Base-by-base conservation (phyloP, 768 basidiomycete species). In the Mycena floridula region DNA sequence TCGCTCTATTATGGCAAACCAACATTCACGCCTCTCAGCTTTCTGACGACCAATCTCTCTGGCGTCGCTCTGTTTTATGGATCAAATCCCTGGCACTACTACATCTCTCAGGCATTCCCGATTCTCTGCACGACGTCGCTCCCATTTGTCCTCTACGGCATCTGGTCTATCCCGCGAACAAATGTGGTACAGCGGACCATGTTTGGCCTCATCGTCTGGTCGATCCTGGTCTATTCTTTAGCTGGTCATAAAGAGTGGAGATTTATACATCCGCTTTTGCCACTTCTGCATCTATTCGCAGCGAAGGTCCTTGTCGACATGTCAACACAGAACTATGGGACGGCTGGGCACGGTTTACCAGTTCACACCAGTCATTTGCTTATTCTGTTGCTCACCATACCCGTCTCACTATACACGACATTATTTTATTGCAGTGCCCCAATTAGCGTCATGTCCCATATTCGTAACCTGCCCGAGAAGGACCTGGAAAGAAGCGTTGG, bases 191-290 rank as follows among this genome's bases (percentile, higher is more conserved):
- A 73, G 21, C 62, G 53, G 35, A 68, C 64, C 16, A 70, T 91
- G 56, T 60, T 80, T 0, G 65, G 62, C 3, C 63, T 71, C 21
- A 52, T 85, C 2, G 49, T 66, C 16, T 90, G 87, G 84, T 81
- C 85, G 0, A 59, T 83, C 24, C 54, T 57, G 2, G 59, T 85
- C 5, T 92, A 89, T 59, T 97, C 95, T 7, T 49, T 86, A 3
- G 73, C 87, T 2, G 84, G 86, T 1, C 96, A 99, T 68, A 98
- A 98, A 56, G 96, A 99, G 70, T 97, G 93, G 92, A 76, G 96
- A 7, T 98, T 99, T 66, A 67, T 98, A 6, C 94, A 97, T 51
- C 93, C 95, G 0, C 60, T 97, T 16, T 70, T 98, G 3, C 94
- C 96, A 1, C 62, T 91, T 24, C 65, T 95, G 30, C 84, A 96